Conservation (phyloP, 345 rosid genomes). For the Hypericum perforatum region DNA sequence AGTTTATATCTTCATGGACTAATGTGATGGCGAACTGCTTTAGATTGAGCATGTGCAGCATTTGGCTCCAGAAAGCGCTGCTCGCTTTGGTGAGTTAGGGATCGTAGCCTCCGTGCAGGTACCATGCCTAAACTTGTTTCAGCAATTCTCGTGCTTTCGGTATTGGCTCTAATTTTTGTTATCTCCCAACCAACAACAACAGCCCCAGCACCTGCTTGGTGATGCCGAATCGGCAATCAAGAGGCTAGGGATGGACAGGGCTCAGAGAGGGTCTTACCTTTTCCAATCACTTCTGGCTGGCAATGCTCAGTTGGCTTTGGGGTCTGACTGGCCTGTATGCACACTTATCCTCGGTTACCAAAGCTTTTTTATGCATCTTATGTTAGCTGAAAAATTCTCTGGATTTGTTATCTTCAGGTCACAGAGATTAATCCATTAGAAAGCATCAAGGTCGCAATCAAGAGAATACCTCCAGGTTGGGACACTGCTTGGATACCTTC, state of each 20-base stretch:
- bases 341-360: background rate
- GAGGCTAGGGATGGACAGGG: conserved; percentile 76
- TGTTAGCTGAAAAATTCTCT: too few relatives aligned
- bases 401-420: conserved; percentile 32
- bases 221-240: conserved; percentile 64
- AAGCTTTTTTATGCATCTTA: background rate
- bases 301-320: conserved; percentile 59
- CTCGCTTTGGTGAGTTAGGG: conserved; percentile 55
- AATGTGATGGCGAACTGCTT: conserved; percentile 14
- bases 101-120: conserved; percentile 86
- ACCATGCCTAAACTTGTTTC: background rate
- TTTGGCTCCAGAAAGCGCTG: conserved; percentile 51
- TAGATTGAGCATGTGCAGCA: conserved; percentile 96
- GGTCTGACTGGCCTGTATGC: conserved; percentile 99
- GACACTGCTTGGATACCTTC: conserved; percentile 60
- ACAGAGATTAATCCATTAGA: conserved; percentile 53
- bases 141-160: background rate
- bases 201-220: conserved; percentile 87
- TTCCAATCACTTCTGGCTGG: conserved; percentile 50
- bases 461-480: conserved; percentile 72
- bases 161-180: conserved; percentile 1
- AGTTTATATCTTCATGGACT: background rate
- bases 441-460: conserved; percentile 59
- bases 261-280: conserved; percentile 50
- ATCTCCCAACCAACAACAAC: conserved; percentile 19